Evolutionary conservation across 768 basidiomycete genomes (phyloP), one percentile per base, ranked within the genome.

Genomic region (Dioszegia crocea): DNA sequence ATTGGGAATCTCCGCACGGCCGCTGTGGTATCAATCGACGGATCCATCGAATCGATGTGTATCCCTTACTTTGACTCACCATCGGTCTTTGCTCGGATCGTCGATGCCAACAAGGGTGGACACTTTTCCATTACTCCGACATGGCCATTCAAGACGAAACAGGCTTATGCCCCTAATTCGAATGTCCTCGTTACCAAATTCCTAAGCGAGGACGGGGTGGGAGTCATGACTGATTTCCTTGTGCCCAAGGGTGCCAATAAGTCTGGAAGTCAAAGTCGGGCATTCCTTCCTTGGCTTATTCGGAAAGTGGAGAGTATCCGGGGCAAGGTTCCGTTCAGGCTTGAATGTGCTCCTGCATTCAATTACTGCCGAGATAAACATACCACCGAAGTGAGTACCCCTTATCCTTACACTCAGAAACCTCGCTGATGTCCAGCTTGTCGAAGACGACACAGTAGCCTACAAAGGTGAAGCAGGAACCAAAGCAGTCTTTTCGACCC

Each of bases 261-360:
- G 21, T 61, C 67, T 12, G 69, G 47, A 14, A 55, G 52, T 39
- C 60, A 61, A 24, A 62, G 64, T 26, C 29, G 47, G 40, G 49
- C 44, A 23, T 56, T 48, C 50, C 59, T 76, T 33, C 72, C 75
- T 4, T 78, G 77, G 74, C 53, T 78, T 44, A 70, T 74, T 51
- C 54, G 77, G 31, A 70, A 68, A 40, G 68, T 63, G 4, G 75
- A 88, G 80, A 87, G 89, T 59, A 84, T 97, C 64, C 87, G 94
- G 17, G 94, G 94, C 0, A 82, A 73, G 6, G 80, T 96, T 30
- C 86, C 89, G 0, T 80, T 94, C 53, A 81, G 84, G 57, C 82
- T 97, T 76, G 89, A 98, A 79, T 92, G 90, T 67, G 91, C 90
- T 0, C 94, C 94, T 0, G 94, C 92, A 0, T 99, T 99, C 84